Conservation (phyloP, 2,329 filamentous ascomycete species). For the Pezicula neosporulosa region DNA sequence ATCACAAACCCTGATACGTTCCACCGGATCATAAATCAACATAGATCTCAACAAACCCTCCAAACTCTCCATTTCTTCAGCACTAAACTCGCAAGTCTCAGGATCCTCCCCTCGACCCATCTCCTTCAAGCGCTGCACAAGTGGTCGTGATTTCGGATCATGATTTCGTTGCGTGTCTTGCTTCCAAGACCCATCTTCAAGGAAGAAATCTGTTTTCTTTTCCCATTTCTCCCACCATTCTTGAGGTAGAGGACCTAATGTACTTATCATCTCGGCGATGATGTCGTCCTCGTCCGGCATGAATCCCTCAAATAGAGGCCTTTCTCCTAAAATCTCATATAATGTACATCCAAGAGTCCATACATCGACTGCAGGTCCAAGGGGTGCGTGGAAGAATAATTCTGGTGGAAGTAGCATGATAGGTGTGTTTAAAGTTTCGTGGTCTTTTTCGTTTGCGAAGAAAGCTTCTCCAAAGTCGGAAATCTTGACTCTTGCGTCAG, state of each 20-base stretch:
- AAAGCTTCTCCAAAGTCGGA: slow-evolving; percentile 5
- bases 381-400: neutral
- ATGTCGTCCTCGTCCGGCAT: slow-evolving; percentile 1
- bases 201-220: slow-evolving; percentile 4
- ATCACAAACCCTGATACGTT: too few species aligned
- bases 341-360: neutral
- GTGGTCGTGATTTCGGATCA: too few species aligned
- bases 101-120: too few species aligned
- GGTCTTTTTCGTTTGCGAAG: neutral
- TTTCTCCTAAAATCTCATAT: neutral
- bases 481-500: neutral
- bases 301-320: neutral
- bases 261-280: slow-evolving; percentile 2
- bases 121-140: too few species aligned
- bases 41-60: too few species aligned
- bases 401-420: neutral
- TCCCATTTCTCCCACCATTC: slow-evolving; percentile 5
- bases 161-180: too few species aligned
- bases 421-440: neutral
- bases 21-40: too few species aligned
- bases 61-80: too few species aligned
- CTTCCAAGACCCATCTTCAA: neutral
- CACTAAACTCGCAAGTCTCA: too few species aligned
- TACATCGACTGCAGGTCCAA: neutral
- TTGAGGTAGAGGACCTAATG: slow-evolving; percentile 3